Conservation (phyloP, 495 filamentous ascomycete species). For the Choiromyces venosus region DNA sequence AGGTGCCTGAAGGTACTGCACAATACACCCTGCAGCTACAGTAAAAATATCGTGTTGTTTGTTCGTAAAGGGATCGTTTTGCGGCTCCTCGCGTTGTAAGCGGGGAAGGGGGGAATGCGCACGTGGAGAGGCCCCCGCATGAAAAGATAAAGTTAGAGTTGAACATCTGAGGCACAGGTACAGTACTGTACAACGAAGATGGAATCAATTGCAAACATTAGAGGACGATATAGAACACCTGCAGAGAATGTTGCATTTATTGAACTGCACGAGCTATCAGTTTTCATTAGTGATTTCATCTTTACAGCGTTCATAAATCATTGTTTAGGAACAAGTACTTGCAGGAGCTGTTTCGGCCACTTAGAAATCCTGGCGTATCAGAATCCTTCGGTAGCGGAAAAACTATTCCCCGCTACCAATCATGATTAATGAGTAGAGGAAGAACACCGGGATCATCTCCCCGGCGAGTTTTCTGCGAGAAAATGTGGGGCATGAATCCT, state of each 20-base stretch:
- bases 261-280: not conserved
- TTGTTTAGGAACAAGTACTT: not conserved
- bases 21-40: not conserved
- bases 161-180: not conserved
- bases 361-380: not conserved
- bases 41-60: not conserved
- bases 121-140: not conserved
- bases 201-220: not conserved
- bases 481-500: too few species aligned
- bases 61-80: not conserved
- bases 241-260: not conserved
- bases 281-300: not conserved
- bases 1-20: not conserved
- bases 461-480: too few species aligned
- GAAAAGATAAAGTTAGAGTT: conserved; percentile 1
- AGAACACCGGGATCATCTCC: not conserved
- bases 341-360: not conserved
- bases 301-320: not conserved
- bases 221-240: not conserved
- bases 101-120: not conserved
- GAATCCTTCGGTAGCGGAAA: not conserved
- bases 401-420: not conserved
- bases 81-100: not conserved
- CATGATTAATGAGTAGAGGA: not conserved
- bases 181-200: not conserved